A percentile compares a stretch with the other conserved stretches of the same genome.
Evolutionary conservation across 495 filamentous ascomycete species (phyloP).

Genomic region (Glonium stellatum): DNA sequence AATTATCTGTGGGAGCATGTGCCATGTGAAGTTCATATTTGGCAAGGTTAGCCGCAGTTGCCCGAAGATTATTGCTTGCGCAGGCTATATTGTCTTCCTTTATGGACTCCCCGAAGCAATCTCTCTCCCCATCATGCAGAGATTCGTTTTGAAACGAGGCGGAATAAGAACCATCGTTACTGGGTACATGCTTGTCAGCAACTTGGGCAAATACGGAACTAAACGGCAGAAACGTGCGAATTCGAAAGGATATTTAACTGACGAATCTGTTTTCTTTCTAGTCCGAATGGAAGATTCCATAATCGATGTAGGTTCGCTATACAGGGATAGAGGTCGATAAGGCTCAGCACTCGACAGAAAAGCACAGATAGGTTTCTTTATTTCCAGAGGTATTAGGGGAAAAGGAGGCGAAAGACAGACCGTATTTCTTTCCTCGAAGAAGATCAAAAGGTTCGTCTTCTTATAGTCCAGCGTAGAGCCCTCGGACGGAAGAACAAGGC

Average conservation of each 20-base stretch:
- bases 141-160: not conserved
- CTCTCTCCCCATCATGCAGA: not conserved
- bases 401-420: not conserved
- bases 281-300: no score
- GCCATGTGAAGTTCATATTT: not conserved
- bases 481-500: not conserved
- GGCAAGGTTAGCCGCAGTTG: not conserved
- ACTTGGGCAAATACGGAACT: not conserved
- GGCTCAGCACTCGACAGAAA: no score
- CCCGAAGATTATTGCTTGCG: not conserved
- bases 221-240: not conserved
- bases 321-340: no score
- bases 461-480: not conserved
- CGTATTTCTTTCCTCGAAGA: not conserved
- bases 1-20: not conserved
- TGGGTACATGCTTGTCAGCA: not conserved
- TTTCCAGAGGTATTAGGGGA: not conserved
- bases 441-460: not conserved
- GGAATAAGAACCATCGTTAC: not conserved
- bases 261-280: no score
- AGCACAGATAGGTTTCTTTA: not conserved
- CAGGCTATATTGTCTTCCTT: not conserved
- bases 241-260: no score
- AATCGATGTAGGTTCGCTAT: no score
- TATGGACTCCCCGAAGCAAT: not conserved